Base-by-base conservation (phyloP, 495 filamentous ascomycete species). In the Acidiella bohemica region DNA sequence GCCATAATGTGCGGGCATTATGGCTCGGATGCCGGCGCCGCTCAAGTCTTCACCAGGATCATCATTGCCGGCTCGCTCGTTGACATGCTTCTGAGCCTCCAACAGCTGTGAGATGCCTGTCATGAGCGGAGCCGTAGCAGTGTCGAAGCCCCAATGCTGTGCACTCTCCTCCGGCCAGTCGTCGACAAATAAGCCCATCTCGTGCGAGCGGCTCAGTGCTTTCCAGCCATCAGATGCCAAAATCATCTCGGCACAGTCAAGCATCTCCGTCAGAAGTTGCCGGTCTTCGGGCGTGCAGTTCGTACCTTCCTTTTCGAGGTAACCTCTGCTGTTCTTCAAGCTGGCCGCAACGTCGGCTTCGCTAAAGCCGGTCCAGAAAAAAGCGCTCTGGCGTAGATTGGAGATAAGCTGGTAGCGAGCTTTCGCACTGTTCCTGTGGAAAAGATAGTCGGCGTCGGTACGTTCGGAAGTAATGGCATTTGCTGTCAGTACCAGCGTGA, bases 391-490 rank as follows among this genome's bases (percentile, higher is more conserved):
- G 18, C 81, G 68, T 22, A 96, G 62, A 54, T 96, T 94, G 36
- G 67, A 69, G 11, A 88, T 77, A 0, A 88, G 64, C 21, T 72
- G 61, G 31, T 71, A 61, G 0, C 94, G 63, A 35, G 67, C 61
- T 28, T 71, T 75, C 18, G 70, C 58, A 51, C 84, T 87, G 5
- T 68, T 71, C 0, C 73, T 67, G 39, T 93, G 76, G 50, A 93
- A 94, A 53, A 96, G 78, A 51, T 93, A 96, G 53, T 96, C 88
- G 22, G 67, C 64, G 50, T 85, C 88, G 5, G 67, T 69, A 10
- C 85, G 67, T 49, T 94, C 81, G 3, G 84, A 92, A n/a, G 86
- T 87, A 5, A 96, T 75, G 1, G 85, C 75, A 55, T 96, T 96
- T 37, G 82, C 75, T 11, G 80, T 76, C 20, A 94, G 68, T 50